Percentiles rank a stretch among this genome's conserved stretches.
Evolutionary conservation across 345 rosid species (phyloP).

Genomic region (Camelina laxa): DNA sequence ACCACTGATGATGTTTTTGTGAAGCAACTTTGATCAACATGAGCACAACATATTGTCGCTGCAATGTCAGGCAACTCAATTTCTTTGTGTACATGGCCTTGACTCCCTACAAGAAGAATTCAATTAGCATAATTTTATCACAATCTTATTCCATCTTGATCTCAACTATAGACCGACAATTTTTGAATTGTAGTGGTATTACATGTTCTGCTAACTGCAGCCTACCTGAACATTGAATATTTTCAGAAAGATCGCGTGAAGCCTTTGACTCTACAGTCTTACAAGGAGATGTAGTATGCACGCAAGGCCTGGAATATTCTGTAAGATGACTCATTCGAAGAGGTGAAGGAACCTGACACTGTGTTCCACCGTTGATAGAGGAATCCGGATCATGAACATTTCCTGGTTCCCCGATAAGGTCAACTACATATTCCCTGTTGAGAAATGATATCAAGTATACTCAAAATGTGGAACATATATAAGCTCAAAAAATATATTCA

Average conservation of each 20-base stretch:
- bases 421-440: conserved; percentile 95
- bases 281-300: conserved; percentile 47
- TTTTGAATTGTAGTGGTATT: background rate
- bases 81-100: conserved; percentile 40
- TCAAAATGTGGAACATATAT: conserved; percentile 17
- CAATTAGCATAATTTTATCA: background rate
- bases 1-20: conserved; percentile 47
- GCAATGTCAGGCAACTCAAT: conserved; percentile 37
- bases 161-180: background rate
- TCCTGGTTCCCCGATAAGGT: conserved; percentile 93
- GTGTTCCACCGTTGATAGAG: conserved; percentile 74
- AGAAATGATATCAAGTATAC: conserved; percentile 34
- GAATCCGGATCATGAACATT: conserved; percentile 85
- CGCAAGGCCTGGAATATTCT: conserved; percentile 54
- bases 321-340: conserved; percentile 62
- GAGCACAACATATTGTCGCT: conserved; percentile 28
- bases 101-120: conserved; percentile 47
- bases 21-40: conserved; percentile 44
- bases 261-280: conserved; percentile 44
- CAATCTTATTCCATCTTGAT: conserved; percentile 8
- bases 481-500: conserved; percentile 1
- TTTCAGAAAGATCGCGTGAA: conserved; percentile 44
- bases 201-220: conserved; percentile 14
- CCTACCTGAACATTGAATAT: conserved; percentile 54
- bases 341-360: conserved; percentile 68